Base-by-base conservation (phyloP, 2,329 filamentous ascomycete genomes). In the Gnomoniopsis smithogilvyi region DNA sequence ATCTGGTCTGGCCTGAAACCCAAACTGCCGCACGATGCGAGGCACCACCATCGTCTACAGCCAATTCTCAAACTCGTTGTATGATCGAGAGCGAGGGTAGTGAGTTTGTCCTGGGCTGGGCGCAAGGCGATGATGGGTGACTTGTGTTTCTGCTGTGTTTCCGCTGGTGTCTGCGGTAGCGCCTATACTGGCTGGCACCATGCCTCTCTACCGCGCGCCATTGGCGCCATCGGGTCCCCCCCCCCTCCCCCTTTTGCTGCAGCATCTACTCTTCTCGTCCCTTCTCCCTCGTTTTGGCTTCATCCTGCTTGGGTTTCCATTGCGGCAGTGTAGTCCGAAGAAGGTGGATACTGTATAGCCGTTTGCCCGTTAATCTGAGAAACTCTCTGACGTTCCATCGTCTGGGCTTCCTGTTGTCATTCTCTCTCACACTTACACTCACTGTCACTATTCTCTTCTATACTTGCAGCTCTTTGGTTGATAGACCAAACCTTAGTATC, bases 11-110 rank as follows among this genome's bases (percentile, higher is more conserved):
- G 51, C 47, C 60, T 62, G 60, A 62, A 62, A 62, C 60, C 36
- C 4, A 41, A 36, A 36, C 38, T 62, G 60, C 60, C 38, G 60
- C 60, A 62, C 57, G 17, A 60, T 59, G 45, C 54, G 53, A 56
- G 51, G 54, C 60, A 54, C 45, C 36, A 50, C 56, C 49, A 47
- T 26, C 49, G 46, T 47, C 41, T 34, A 47, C 33, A 34, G 26
- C 4, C 45, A 10, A 48, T 54, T 33, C 57, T 51, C 56, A 53
- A 59, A 70, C 69, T 50, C 58, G 63, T 67, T 63, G 54, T 54
- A 34, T 30, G 45, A 51, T 50, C 33, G 24, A 50, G 41, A 49
- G 43, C 46, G 53, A 46, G 34, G 48, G 59, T 59, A 56, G 54
- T 56, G 59, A 41, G 43, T 8, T 30, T 30, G 34, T 51, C 49